phyloP scores from a whole-genome alignment of 805 yeast species.

The Nakazawaea holstii region DNA sequence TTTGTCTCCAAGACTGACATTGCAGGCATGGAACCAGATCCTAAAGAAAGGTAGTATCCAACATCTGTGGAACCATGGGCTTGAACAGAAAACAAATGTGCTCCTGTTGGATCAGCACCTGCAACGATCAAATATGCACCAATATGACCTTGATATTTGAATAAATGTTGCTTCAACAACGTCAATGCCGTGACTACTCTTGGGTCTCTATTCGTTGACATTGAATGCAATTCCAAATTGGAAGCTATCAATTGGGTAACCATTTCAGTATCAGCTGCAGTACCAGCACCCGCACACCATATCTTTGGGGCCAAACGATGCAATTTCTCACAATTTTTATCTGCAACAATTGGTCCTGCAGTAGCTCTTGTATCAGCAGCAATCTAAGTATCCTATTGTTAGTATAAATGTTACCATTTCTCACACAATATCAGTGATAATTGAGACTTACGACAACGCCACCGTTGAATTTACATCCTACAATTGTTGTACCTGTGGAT shows the following conservation, averaged over 20 bases:
- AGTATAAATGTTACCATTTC: background rate
- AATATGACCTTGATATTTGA: conserved; percentile 94
- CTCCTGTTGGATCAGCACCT: conserved; percentile 95
- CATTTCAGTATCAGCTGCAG: conserved; percentile 99
- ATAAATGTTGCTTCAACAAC: conserved; percentile 89
- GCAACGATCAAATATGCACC: conserved; percentile 99
- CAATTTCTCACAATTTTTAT: conserved; percentile 94
- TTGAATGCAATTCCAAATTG: conserved; percentile 83
- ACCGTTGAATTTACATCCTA: conserved; percentile 86
- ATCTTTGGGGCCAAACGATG: conserved; percentile 86
- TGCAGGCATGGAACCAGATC: conserved; percentile 97
- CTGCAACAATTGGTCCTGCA: conserved; percentile 93
- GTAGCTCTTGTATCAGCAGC: conserved; percentile 99
- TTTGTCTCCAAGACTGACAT: conserved; percentile 93
- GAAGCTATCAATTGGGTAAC: conserved; percentile 92
- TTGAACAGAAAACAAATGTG: conserved; percentile 86
- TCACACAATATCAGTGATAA: background rate
- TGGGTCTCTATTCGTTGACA: conserved; percentile 81
- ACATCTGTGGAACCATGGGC: conserved; percentile 98
- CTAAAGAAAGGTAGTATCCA: conserved; percentile 87
- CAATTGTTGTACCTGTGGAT: conserved; percentile 99
- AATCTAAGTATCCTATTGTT: conserved; percentile 30
- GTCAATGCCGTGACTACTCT: conserved; percentile 92
- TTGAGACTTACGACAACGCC: conserved; percentile 63
- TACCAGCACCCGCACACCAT: conserved; percentile 99